A percentile compares a stretch with the other conserved stretches of the same genome.
Conservation (phyloP, 352 stramenopile species). For the Globisporangium solare region DNA sequence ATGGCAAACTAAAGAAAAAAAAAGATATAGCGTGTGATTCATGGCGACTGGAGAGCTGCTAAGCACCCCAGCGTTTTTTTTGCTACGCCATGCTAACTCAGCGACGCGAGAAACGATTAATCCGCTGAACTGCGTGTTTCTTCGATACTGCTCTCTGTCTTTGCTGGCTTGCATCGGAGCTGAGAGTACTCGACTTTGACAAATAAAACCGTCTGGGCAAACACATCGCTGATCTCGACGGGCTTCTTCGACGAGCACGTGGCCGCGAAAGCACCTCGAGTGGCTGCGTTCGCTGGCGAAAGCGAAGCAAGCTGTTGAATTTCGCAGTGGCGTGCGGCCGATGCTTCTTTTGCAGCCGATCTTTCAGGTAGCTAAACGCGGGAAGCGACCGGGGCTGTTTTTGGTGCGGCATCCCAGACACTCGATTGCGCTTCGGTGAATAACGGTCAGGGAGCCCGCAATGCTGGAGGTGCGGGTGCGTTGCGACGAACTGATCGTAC, state of each 20-base stretch:
- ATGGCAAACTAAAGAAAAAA: too few relatives aligned
- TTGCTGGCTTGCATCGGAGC: too few relatives aligned
- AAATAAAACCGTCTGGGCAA: too few relatives aligned
- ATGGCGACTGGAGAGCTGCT: too few relatives aligned
- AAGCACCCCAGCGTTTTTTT: too few relatives aligned
- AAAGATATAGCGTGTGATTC: too few relatives aligned
- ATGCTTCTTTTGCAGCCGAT: slow-evolving; percentile 16
- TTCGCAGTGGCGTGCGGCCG: slow-evolving; percentile 14
- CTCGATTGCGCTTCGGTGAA: background rate
- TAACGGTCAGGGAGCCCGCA: slow-evolving; percentile 7
- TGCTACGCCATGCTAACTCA: too few relatives aligned
- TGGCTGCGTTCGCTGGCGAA: slow-evolving; percentile 4
- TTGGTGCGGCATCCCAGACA: too few relatives aligned
- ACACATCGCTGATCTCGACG: background rate
- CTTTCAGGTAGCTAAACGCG: slow-evolving; percentile 20
- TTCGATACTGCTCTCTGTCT: too few relatives aligned
- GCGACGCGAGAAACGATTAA: too few relatives aligned
- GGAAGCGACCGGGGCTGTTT: background rate
- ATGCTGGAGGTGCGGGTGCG: slow-evolving; percentile 16
- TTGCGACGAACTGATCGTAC: slow-evolving; percentile 20
- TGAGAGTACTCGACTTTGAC: too few relatives aligned
- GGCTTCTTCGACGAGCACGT: background rate
- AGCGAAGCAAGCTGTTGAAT: slow-evolving; percentile 16
- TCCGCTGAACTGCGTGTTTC: too few relatives aligned
- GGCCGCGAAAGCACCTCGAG: slow-evolving; percentile 4